phyloP scores from a whole-genome alignment of 768 basidiomycete genomes.

The Rhodotorula babjevae region DNA sequence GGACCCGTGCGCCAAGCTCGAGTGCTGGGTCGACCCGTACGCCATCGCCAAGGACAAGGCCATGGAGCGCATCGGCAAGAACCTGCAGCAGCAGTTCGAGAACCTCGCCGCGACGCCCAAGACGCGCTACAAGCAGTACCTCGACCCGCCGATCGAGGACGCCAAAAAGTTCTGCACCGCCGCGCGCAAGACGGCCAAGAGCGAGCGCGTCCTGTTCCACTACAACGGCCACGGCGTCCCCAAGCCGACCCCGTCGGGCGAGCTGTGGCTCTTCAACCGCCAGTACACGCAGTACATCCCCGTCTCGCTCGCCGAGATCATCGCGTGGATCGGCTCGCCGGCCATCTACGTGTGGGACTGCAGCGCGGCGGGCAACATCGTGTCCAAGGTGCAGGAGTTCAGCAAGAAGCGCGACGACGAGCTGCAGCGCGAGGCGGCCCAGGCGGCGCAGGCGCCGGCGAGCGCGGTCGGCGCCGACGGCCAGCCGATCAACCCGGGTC shows the following conservation, averaged over 20 bases:
- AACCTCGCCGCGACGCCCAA: conserved; percentile 87
- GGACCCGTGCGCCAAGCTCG: conserved; percentile 85
- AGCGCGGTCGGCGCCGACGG: conserved; percentile 28
- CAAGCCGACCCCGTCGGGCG: conserved; percentile 85
- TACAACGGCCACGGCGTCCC: conserved; percentile 99
- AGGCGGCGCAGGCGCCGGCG: conserved; percentile 52
- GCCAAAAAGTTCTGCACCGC: conserved; percentile 77
- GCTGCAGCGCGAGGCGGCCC: conserved; percentile 41
- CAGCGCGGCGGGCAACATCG: conserved; percentile 89
- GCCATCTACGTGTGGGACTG: conserved; percentile 99
- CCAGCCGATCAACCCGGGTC: conserved; percentile 21
- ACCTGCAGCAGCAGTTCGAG: conserved; percentile 92
- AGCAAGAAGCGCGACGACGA: conserved; percentile 49
- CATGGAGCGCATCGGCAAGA: conserved; percentile 84
- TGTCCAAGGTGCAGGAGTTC: conserved; percentile 73
- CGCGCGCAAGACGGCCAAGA: conserved; percentile 79
- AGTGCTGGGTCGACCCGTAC: conserved; percentile 96
- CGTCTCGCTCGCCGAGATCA: conserved; percentile 86
- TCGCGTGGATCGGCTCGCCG: conserved; percentile 87
- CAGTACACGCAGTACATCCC: conserved; percentile 98
- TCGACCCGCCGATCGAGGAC: conserved; percentile 93
- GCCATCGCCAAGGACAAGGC: conserved; percentile 88
- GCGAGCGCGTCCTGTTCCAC: conserved; percentile 90
- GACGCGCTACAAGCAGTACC: conserved; percentile 71
- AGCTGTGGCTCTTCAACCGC: conserved; percentile 97